Conservation (phyloP, 2,329 filamentous ascomycete genomes). For the Colletotrichum lentis region DNA sequence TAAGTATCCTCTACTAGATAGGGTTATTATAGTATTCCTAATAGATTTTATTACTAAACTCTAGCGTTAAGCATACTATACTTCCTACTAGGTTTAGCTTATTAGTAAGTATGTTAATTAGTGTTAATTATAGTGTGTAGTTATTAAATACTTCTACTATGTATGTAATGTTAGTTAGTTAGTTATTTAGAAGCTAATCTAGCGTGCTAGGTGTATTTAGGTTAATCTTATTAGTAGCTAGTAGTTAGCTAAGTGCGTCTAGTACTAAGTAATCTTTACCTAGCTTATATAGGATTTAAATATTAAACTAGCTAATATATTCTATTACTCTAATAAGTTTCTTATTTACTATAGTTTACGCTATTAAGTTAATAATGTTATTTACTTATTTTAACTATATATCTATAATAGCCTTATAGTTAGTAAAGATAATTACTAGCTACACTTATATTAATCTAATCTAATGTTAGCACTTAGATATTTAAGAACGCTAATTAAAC, state of each 20-base stretch:
- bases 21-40: background rate
- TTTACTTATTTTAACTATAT: background rate
- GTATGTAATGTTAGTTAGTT: background rate
- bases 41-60: background rate
- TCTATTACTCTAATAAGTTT: background rate
- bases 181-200: background rate
- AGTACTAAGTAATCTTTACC: background rate
- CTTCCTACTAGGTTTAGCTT: background rate
- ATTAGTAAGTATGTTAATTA: background rate
- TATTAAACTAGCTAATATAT: background rate
- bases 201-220: fast-evolving
- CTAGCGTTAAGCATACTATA: background rate
- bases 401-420: background rate
- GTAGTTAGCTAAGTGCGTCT: background rate
- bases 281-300: background rate
- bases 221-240: background rate
- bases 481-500: too few species aligned
- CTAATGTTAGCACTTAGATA: background rate
- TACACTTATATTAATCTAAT: background rate
- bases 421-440: background rate
- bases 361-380: background rate
- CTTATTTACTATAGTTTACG: background rate
- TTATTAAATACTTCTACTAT: background rate
- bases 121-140: fast-evolving
- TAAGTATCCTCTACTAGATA: background rate